Conservation (phyloP, 2,329 filamentous ascomycete genomes). For the Sporothrix protearum region DNA sequence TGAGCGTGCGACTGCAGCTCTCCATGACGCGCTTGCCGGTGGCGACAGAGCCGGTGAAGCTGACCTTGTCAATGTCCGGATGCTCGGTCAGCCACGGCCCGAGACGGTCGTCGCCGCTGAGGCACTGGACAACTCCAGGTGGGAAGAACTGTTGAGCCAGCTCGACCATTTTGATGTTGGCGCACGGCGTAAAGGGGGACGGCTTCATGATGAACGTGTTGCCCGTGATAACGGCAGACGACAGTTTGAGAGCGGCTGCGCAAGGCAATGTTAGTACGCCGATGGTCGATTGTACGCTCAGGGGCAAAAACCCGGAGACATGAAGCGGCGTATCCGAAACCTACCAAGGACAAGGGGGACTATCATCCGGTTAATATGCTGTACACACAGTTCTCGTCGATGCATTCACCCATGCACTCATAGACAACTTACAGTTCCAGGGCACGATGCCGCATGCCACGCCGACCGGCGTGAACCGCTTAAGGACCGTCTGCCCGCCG, state of each 20-base stretch:
- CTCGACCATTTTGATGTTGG: slow-evolving; percentile 57
- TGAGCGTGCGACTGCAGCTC: slow-evolving; percentile 54
- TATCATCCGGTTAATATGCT: neutral
- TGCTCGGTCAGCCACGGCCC: slow-evolving; percentile 59
- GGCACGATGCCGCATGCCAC: slow-evolving; percentile 40
- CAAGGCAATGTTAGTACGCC: neutral
- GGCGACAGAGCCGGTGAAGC: slow-evolving; percentile 59
- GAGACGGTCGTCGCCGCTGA: slow-evolving; percentile 59
- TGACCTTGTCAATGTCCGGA: slow-evolving; percentile 58
- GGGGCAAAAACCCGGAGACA: neutral
- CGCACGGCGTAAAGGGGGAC: slow-evolving; percentile 54
- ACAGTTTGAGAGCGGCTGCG: slow-evolving; percentile 48
- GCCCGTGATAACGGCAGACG: slow-evolving; percentile 54
- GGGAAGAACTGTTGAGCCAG: slow-evolving; percentile 56
- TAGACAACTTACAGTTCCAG: slow-evolving; percentile 35
- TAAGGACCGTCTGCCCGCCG: neutral
- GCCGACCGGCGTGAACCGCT: neutral
- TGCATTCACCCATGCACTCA: too few species aligned
- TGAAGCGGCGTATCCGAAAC: neutral
- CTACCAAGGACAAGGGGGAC: neutral
- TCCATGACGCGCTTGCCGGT: slow-evolving; percentile 61
- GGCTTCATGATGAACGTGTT: slow-evolving; percentile 56
- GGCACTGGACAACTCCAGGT: slow-evolving; percentile 58
- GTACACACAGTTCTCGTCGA: neutral
- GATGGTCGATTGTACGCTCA: neutral